These are phyloP conservation scores for Ophiognomonia clavigignenti-juglandacearum DNA, from an alignment of 2,329 filamentous ascomycete species.

Conservation along the genomic window DNA sequence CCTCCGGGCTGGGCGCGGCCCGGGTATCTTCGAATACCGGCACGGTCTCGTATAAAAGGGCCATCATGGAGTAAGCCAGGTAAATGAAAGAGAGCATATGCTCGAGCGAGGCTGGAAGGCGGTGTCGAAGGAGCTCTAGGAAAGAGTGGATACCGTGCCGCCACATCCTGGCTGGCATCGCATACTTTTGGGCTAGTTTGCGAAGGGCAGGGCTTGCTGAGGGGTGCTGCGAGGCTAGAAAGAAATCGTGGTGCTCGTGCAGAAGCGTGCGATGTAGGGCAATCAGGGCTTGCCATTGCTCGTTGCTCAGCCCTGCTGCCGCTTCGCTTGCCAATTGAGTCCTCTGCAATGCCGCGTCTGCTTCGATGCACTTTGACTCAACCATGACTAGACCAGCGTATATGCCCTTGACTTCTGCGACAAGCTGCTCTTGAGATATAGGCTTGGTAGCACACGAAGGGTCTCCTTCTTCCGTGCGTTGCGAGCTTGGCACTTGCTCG, in stretches of 20 bases:
- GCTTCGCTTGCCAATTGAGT: slow-evolving; percentile 19
- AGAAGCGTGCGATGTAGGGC: slow-evolving; percentile 75
- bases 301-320: slow-evolving; percentile 47
- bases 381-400: slow-evolving; percentile 83
- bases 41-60: slow-evolving; percentile 79
- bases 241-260: slow-evolving; percentile 81
- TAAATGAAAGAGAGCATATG: slow-evolving; percentile 93
- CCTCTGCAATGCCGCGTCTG: slow-evolving; percentile 53
- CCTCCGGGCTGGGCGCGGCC: too few species aligned
- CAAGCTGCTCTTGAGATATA: slow-evolving; percentile 73
- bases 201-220: slow-evolving; percentile 65
- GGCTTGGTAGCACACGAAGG: slow-evolving; percentile 41
- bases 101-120: slow-evolving; percentile 71
- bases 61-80: slow-evolving; percentile 84
- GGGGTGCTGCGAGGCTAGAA: slow-evolving; percentile 82
- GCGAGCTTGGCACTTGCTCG: too few species aligned
- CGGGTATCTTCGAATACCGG: slow-evolving; percentile 75
- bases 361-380: slow-evolving; percentile 80
- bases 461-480: too few species aligned
- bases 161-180: slow-evolving; percentile 95
- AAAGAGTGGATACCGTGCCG: slow-evolving; percentile 85
- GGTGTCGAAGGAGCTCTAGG: slow-evolving; percentile 69
- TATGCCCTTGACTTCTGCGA: slow-evolving; percentile 77
- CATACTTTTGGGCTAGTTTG: slow-evolving; percentile 71
- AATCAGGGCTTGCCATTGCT: slow-evolving; percentile 83